Base-by-base conservation (phyloP, 1,284 basidiomycete species). In the Stygiomarasmius scandens region DNA sequence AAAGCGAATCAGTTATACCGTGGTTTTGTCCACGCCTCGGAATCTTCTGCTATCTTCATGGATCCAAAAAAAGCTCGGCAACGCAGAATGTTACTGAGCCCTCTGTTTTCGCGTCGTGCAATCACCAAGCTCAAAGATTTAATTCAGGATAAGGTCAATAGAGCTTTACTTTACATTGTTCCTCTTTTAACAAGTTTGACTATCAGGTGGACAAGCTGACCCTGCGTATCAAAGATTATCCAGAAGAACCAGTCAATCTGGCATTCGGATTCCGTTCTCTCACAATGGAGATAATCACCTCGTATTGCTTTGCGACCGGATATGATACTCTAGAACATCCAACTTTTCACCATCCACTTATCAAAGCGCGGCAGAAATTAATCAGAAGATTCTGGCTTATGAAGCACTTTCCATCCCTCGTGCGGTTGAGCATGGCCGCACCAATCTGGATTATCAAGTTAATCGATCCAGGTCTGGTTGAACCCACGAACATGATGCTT, bases 51-150 rank as follows among this genome's bases (percentile, higher is more conserved):
- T 24, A 58, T 52, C 24, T 48, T 56, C 2, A 55, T 23, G 29
- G 52, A 64, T 29, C 64, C 63, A 45, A 24, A 50, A n/a, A 51
- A 61, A 5, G 63, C 64, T 5, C 69, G 66, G 47, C 51, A 36
- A 27, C 61, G 67, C 10, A 60, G 62, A 20, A 64, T 65, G 12
- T 49, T 67, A 36, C 58, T 69, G 14, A 55, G 49, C 22, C 64
- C 66, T 10, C 52, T 66, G 14, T 71, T 71, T 58, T 70, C 67
- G 1, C 63, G 69, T 25, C 61, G 60, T 24, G 63, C 65, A 2
- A 65, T 69, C 36, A 22, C 68, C 16, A 49, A 64, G 24, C 58
- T 68, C 19, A 63, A 70, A 44, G n/a, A 61, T 27, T 16, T 67
- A 14, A 49, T 71, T 23, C 62, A 62, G 46, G 53, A 63, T 34